Evolutionary conservation across 148 eudicot species (phyloP), one percentile per base, ranked within the genome.

Genomic region (Amaranthus cruentus): DNA sequence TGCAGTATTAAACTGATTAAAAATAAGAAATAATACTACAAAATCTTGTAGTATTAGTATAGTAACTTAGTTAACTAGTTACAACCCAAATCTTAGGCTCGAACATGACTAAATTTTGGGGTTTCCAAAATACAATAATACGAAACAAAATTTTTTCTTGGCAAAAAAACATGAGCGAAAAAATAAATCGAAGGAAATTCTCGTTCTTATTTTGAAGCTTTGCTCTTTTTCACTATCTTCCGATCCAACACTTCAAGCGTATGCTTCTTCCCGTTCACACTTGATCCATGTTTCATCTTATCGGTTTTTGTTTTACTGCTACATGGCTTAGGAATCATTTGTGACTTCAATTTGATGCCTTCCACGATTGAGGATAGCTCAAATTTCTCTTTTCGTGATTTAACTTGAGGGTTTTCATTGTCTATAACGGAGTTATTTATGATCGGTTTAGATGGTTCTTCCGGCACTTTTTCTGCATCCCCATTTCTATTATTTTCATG

Each of bases 341-440:
- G 85, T 7, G 97, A 80, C 85, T 89, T 94, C 97, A 87, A 88
- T 74, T 89, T 91, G 18, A 91, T 43, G n/a, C 97, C 91, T 74
- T 77, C 88, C 42, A 94, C 89, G 55, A 89, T 70, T 13, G 88
- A 79, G 56, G 97, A 83, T 52, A 94, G 38, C 82, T 91, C 91
- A 11, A 72, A 81, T 76, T 91, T 88, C 62, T 88, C 96, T 75
- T 75, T 83, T 10, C 46, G 73, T 18, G 73, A 76, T 6, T 56
- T 64, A 73, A 75, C 66, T 80, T 48, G 67, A 9, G 69, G 28
- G 0, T 64, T 50, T 49, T 83, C 71, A 8, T 72, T 75, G 62
- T 71, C 77, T 54, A 68, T 70, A 63, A 4, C 75, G 2, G 61
- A 56, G 60, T 71, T 73, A 72, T 70, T 81, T 62, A 48, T 70